phyloP scores from a whole-genome alignment of 1,284 basidiomycete genomes.

The Moesziomyces parantarcticus region DNA sequence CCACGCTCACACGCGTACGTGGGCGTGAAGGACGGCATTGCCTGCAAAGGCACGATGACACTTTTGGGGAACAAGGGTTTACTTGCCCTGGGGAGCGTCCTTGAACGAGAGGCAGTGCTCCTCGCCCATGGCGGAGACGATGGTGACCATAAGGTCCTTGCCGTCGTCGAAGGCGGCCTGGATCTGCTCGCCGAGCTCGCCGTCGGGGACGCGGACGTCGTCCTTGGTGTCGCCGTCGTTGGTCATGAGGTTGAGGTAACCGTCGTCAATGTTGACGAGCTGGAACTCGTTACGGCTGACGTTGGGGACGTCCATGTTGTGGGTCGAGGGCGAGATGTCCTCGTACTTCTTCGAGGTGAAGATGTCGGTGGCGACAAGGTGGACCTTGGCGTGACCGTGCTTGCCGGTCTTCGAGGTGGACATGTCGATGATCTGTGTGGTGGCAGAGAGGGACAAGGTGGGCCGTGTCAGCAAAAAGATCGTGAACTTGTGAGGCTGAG shows the following conservation, averaged over 20 bases:
- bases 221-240: constrained; percentile 87
- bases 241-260: constrained; percentile 94
- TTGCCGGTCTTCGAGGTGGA: constrained; percentile 97
- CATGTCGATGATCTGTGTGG: constrained; percentile 74
- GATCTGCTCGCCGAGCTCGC: constrained; percentile 83
- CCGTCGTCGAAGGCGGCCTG: constrained; percentile 80
- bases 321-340: constrained; percentile 97
- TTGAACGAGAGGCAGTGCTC: constrained; percentile 83
- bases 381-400: constrained; percentile 99
- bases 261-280: constrained; percentile 76
- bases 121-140: constrained; percentile 90
- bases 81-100: constrained; percentile 66
- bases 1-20: not conserved
- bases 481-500: not conserved
- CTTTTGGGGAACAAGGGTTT: constrained; percentile 13
- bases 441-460: not conserved
- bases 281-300: constrained; percentile 90
- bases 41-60: not conserved
- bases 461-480: constrained; percentile 11
- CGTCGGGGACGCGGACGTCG: constrained; percentile 92
- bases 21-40: not conserved
- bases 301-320: constrained; percentile 99
- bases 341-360: constrained; percentile 71
- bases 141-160: constrained; percentile 85
- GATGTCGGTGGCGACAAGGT: constrained; percentile 92